Base-by-base conservation (phyloP, 495 filamentous ascomycete species). In the Recurvomyces mirabilis region DNA sequence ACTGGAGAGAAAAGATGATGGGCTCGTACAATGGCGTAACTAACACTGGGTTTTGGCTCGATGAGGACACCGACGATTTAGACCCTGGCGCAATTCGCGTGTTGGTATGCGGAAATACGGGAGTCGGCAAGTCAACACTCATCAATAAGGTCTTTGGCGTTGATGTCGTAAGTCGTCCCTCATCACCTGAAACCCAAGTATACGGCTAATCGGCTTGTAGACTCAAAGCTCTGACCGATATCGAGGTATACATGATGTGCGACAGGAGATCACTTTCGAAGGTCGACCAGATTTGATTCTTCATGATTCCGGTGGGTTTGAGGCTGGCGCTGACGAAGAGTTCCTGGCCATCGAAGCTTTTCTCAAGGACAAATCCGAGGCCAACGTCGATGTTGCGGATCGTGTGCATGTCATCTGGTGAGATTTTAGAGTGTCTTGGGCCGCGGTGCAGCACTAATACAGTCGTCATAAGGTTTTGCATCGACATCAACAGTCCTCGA, bases 101-200 rank as follows among this genome's bases (percentile, higher is more conserved):
- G 34, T 49, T 64, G 12, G 57, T 62, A 0, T 62, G 60, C 46
- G 61, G 61, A 14, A 57, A 60, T 22, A 61, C 61, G 7, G 61
- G 61, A 5, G 57, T 60, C 10, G 61, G 61, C 18, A 64, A 64
- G 29, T 64, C 61, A 4, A 64, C 61, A 5, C 41, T 64, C 18
- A 57, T 62, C 40, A 64, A 62, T 32, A 54, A 60, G 40, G 58
- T 60, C 9, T 64, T 64, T 40, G 61, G 61, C 6, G 58, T 51
- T 13, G 42, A 52, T 32, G 50, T 61, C 10, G 38, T 47, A 39
- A 38, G 43, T 47, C 25, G n/a, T n/a, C n/a, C n/a, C n/a, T n/a
- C 15, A 23, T 5, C 1, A 12, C 3, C 18, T 21, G 12, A 17
- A 24, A 36, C 6, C 9, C 3, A 2, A 18, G 20, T 18, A 14